Evolutionary conservation across 768 basidiomycete species (phyloP), one percentile per base, ranked within the genome.

Genomic region (Pleurotus cornucopiae): DNA sequence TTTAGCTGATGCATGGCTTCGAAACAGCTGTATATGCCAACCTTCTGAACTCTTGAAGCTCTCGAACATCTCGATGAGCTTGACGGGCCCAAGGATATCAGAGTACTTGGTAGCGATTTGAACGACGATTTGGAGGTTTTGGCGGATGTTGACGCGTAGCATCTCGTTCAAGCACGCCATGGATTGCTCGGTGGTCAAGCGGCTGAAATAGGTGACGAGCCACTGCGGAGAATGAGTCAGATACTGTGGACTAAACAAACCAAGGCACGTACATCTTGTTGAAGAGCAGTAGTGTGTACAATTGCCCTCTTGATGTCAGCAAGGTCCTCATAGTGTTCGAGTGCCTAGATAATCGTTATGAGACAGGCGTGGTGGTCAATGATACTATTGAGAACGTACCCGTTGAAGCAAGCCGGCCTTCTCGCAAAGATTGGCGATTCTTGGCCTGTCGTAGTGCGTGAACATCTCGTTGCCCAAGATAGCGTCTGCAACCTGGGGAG

Each of bases 381-480:
- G 4, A 3, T 34, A 9, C 6, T 11, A 34, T 4, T 5, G 39
- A 11, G 21, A 23, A 71, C 85, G 60, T 67, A 94, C 94, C 57
- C 95, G 78, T 73, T 98, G 97, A 66, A 98, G 69, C 43, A 99
- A 74, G 47, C 97, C 97, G 58, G 97, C 97, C 76, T 97, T 97
- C 78, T 99, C 97, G 64, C 95, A 98, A 54, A 99, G 80, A 72
- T 98, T 98, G 61, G 97, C 97, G 65, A 99, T 94, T 56, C 97
- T 81, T 4, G 97, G 94, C 25, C 91, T 85, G 70, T 99, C 97
- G 65, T 98, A 98, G 68, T 98, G 87, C 4, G 88, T 81, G 71
- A 98, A 98, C 94, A 99, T 97, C 67, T 98, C 92, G 69, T 98
- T 99, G 25, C 94, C 94, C 38, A 99, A 87, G 62, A 99, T 99